phyloP scores from a whole-genome alignment of 2,329 filamentous ascomycete species.

The Ophiostoma perfectum region DNA sequence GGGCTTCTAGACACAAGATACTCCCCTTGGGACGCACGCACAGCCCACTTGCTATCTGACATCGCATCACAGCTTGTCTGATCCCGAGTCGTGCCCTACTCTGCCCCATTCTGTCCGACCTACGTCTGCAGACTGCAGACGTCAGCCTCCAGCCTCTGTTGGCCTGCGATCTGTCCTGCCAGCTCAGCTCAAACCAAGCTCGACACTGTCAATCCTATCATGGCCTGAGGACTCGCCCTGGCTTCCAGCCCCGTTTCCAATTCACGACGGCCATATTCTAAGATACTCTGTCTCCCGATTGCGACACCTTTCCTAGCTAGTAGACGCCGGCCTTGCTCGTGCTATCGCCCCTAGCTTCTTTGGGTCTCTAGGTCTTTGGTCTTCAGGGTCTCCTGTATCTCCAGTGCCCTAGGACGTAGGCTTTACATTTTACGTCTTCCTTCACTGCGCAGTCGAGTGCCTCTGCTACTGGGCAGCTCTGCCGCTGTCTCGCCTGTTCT shows the following conservation, averaged over 20 bases:
- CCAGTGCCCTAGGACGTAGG: neutral
- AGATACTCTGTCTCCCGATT: too few relatives aligned
- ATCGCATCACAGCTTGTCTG: neutral
- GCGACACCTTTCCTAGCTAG: neutral
- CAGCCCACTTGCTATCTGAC: neutral
- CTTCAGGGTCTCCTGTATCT: neutral
- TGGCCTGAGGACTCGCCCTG: neutral
- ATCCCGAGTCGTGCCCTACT: neutral
- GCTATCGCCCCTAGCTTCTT: conserved; percentile 15
- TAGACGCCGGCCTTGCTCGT: neutral
- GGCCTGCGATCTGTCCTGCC: too few relatives aligned
- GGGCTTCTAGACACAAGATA: neutral
- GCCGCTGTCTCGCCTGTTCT: too few relatives aligned
- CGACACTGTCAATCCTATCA: neutral
- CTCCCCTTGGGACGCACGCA: neutral
- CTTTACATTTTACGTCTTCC: neutral
- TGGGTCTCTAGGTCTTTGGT: neutral
- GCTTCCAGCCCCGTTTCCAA: neutral
- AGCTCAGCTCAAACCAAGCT: too few relatives aligned
- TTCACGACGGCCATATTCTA: neutral
- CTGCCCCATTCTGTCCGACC: neutral
- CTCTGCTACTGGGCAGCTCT: too few relatives aligned
- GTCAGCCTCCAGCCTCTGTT: too few relatives aligned
- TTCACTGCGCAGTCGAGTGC: too few relatives aligned
- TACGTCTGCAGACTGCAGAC: too few relatives aligned